A percentile compares a stretch with the other conserved stretches of the same genome.
Evolutionary conservation across 2,329 filamentous ascomycete genomes (phyloP).

Genomic region (Nemania sp.): DNA sequence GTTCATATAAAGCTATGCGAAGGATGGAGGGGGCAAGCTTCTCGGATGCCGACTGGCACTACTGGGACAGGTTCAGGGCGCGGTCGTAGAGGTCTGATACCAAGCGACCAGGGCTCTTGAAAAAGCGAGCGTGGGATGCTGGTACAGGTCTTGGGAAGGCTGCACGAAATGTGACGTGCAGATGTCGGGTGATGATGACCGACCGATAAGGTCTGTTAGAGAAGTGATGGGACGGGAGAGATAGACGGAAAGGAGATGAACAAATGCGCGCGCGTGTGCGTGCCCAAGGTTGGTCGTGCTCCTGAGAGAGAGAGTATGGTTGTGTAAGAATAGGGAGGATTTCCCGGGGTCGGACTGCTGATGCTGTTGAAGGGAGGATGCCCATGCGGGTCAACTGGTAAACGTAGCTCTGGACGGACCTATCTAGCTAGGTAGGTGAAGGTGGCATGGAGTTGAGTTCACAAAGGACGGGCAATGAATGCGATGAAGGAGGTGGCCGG

Average conservation of each 20-base stretch:
- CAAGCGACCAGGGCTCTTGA: constrained; percentile 21
- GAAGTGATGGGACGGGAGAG: constrained; percentile 5
- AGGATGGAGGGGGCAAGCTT: constrained; percentile 3
- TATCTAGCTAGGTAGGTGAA: background rate
- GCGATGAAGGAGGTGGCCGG: background rate
- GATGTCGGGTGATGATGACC: constrained; percentile 19
- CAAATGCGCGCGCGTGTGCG: constrained; percentile 2
- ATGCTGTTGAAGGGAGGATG: constrained; percentile 23
- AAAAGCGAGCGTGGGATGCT: constrained; percentile 21
- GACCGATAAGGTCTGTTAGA: constrained; percentile 19
- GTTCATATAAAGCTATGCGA: constrained; percentile 19
- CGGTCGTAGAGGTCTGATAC: constrained; percentile 22
- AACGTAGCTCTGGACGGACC: constrained; percentile 2
- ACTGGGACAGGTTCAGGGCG: constrained; percentile 11
- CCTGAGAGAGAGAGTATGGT: constrained; percentile 15
- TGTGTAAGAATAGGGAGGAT: constrained; percentile 18
- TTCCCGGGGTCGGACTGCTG: constrained; percentile 17
- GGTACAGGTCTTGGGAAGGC: constrained; percentile 17
- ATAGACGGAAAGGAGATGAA: constrained; percentile 8
- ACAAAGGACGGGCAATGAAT: background rate
- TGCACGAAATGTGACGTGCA: constrained; percentile 25
- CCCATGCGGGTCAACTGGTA: constrained; percentile 24
- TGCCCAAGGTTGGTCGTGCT: background rate
- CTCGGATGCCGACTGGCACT: constrained; percentile 18
- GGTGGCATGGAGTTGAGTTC: constrained; percentile 5